phyloP scores from a whole-genome alignment of 495 filamentous ascomycete species.

The Pyronema domesticum region DNA sequence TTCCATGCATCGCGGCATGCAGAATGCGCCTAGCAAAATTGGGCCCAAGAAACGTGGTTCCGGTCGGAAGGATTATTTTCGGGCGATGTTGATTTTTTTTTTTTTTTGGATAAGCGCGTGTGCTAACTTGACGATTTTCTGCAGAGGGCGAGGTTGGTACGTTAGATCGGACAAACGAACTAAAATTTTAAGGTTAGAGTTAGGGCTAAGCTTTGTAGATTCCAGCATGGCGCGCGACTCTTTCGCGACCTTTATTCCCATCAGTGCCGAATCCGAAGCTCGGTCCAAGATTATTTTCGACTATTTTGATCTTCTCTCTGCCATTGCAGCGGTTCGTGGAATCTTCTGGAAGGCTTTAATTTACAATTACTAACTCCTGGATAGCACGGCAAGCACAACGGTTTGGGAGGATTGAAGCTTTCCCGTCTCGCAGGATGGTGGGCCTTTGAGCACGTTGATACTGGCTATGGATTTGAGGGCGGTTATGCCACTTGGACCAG shows the following conservation, averaged over 20 bases:
- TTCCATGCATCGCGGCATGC: no score
- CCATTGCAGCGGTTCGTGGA: conserved; percentile 34
- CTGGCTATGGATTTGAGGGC: conserved; percentile 81
- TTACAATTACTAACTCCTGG: conserved; percentile 30
- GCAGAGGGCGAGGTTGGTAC: conserved; percentile 1
- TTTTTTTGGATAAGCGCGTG: background rate
- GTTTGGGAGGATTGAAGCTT: conserved; percentile 80
- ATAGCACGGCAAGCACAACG: conserved; percentile 75
- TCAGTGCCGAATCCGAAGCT: conserved; percentile 78
- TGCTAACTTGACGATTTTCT: background rate
- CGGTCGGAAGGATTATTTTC: no score
- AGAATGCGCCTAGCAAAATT: no score
- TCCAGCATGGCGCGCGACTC: conserved; percentile 82
- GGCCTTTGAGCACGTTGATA: conserved; percentile 84
- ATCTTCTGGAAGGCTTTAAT: background rate
- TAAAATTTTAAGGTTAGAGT: conserved; percentile 4
- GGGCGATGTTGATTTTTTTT: background rate
- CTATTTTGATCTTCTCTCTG: conserved; percentile 87
- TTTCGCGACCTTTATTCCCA: conserved; percentile 88
- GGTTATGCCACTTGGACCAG: conserved; percentile 78
- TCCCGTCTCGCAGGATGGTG: conserved; percentile 96
- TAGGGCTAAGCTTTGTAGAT: conserved; percentile 35
- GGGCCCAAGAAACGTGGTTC: no score
- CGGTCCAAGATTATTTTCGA: conserved; percentile 81
- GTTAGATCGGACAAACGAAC: conserved; percentile 1